Percentiles rank a stretch among this genome's conserved stretches.
phyloP scores from a whole-genome alignment of 352 stramenopile species.

The Phytophthora pinifolia region DNA sequence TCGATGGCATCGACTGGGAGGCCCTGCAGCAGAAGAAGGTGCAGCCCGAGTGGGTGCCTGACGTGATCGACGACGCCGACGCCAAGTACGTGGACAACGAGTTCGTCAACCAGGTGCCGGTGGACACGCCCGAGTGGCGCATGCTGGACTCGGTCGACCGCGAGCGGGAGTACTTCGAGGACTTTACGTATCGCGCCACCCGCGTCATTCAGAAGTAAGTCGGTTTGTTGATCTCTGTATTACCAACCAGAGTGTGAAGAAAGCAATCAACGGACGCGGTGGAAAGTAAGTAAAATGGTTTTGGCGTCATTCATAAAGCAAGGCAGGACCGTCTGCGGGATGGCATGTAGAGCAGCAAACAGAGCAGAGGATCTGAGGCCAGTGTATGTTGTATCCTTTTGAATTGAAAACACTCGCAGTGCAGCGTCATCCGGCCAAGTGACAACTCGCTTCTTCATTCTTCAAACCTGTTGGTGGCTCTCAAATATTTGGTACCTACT shows the following conservation, averaged over 20 bases:
- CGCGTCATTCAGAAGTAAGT: slow-evolving; percentile 72
- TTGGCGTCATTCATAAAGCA: slow-evolving; percentile 24
- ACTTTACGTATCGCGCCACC: slow-evolving; percentile 84
- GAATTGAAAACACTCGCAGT: slow-evolving; percentile 25
- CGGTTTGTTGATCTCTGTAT: background rate
- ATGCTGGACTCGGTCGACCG: slow-evolving; percentile 89
- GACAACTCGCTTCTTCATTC: slow-evolving; percentile 2
- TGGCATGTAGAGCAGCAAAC: slow-evolving; percentile 26
- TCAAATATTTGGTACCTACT: no score
- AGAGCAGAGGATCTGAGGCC: slow-evolving; percentile 17
- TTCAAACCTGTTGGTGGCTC: no score
- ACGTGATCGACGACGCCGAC: slow-evolving; percentile 81
- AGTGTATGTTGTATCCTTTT: slow-evolving; percentile 24
- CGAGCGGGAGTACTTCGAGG: slow-evolving; percentile 81
- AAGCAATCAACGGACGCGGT: slow-evolving; percentile 1
- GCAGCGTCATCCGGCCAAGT: no score
- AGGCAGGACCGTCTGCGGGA: slow-evolving; percentile 4
- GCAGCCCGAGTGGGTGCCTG: slow-evolving; percentile 77
- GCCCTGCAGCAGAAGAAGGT: slow-evolving; percentile 77
- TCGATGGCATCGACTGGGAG: slow-evolving; percentile 87
- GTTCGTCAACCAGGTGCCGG: slow-evolving; percentile 84
- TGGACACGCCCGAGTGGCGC: slow-evolving; percentile 87
- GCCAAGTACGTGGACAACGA: slow-evolving; percentile 90
- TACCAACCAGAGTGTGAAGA: background rate
- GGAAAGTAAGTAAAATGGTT: slow-evolving; percentile 23